Evolutionary conservation across 495 filamentous ascomycete species (phyloP).

Genomic region (Amphirosellinia nigrospora): DNA sequence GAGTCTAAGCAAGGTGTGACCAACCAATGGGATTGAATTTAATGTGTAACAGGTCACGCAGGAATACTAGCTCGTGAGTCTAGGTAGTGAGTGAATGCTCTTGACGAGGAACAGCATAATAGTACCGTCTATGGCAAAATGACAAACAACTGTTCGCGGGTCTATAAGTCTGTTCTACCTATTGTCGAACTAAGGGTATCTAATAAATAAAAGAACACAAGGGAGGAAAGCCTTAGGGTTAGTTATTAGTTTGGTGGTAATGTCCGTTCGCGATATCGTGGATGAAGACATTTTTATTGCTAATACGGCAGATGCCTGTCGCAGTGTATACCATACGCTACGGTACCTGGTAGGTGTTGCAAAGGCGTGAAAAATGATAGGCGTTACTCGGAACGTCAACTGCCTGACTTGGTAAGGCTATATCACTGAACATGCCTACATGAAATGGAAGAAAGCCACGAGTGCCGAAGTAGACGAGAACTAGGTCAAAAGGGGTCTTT

Average conservation of each 20-base stretch:
- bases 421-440: neutral
- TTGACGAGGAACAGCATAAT: neutral
- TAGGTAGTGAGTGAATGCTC: neutral
- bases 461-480: neutral
- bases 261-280: neutral
- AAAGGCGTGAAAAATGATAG: no score
- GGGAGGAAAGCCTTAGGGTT: neutral
- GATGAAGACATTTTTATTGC: neutral
- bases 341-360: neutral
- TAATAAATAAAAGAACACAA: neutral
- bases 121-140: neutral
- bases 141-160: neutral
- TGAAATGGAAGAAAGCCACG: constrained; percentile 4
- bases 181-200: neutral
- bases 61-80: neutral
- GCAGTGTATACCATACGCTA: neutral
- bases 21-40: no score
- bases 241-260: constrained; percentile 4
- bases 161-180: neutral
- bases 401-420: constrained; percentile 18
- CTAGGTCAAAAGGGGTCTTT: neutral
- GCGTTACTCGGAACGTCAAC: neutral
- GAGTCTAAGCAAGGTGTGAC: no score
- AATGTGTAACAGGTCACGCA: neutral
- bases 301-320: neutral